These are phyloP conservation scores for Ascochyta pisi DNA, from an alignment of 2,329 filamentous ascomycete species.

Conservation along the genomic window DNA sequence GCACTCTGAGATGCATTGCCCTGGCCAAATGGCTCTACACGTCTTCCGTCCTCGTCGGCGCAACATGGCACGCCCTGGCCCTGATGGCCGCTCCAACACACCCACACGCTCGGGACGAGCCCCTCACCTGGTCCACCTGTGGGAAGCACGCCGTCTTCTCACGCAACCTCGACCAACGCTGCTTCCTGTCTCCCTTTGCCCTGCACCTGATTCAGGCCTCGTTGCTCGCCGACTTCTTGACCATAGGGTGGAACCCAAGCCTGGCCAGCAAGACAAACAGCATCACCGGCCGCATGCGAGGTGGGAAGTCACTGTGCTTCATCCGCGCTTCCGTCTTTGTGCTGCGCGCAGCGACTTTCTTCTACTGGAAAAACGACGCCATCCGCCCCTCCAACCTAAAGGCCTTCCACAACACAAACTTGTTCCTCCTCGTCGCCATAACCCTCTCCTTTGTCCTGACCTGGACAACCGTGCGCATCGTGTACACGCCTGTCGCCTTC, in stretches of 20 bases:
- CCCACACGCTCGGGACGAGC: neutral
- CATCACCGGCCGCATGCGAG: constrained; percentile 60
- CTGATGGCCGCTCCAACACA: constrained; percentile 27
- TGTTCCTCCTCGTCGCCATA: constrained; percentile 56
- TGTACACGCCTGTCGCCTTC: constrained; percentile 51
- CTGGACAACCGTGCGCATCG: constrained; percentile 65
- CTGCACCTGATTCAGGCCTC: constrained; percentile 37
- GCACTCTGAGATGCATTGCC: constrained; percentile 54
- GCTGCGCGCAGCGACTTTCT: constrained; percentile 57
- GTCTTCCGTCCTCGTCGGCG: constrained; percentile 44
- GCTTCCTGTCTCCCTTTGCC: constrained; percentile 35
- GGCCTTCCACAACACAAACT: constrained; percentile 60
- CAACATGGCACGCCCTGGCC: constrained; percentile 47
- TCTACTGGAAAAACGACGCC: constrained; percentile 34
- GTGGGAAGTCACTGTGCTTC: constrained; percentile 70
- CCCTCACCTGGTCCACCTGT: constrained; percentile 29
- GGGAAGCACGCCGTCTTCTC: constrained; percentile 27
- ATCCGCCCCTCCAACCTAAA: constrained; percentile 26
- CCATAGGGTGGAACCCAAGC: constrained; percentile 73
- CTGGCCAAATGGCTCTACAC: constrained; percentile 53
- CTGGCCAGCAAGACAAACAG: constrained; percentile 68
- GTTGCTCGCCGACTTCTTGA: constrained; percentile 58
- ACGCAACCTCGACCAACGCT: constrained; percentile 31
- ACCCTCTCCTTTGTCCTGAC: constrained; percentile 34
- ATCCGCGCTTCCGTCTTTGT: constrained; percentile 67